A percentile compares a stretch with the other conserved stretches of the same genome.
Conservation (phyloP, 2,329 filamentous ascomycete genomes). For the Onygenales sp. region DNA sequence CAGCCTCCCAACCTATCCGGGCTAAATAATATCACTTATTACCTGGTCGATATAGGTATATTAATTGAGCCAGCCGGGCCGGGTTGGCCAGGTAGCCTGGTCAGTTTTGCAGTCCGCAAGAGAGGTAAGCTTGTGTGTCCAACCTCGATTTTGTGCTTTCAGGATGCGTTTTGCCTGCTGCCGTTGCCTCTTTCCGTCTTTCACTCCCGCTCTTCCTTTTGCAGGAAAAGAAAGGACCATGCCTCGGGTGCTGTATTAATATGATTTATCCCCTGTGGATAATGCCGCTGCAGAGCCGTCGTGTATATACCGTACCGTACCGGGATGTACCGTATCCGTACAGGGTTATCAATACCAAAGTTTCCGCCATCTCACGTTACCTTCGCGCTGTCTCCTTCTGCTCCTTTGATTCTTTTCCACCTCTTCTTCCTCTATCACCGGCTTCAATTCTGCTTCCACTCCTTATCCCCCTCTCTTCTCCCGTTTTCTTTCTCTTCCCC, state of each 20-base stretch:
- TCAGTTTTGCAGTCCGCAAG: neutral
- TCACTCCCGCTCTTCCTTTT: neutral
- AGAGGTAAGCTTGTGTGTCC: neutral
- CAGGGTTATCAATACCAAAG: neutral
- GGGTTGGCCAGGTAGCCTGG: neutral
- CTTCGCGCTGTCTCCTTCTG: conserved; percentile 3
- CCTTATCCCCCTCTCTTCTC: neutral
- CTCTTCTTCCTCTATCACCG: neutral
- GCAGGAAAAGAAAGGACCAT: neutral
- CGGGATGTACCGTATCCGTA: neutral
- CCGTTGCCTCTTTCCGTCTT: neutral
- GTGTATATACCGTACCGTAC: conserved; percentile 3
- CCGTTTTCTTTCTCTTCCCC: neutral
- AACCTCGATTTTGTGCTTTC: neutral
- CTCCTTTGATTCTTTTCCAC: conserved; percentile 4
- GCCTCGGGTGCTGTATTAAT: neutral
- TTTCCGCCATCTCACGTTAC: neutral
- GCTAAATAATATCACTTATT: neutral
- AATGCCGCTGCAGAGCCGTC: neutral
- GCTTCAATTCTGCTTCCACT: neutral
- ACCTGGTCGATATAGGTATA: neutral
- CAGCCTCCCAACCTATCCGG: neutral
- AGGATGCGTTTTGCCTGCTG: neutral
- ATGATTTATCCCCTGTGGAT: neutral
- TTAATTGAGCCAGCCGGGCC: neutral